A percentile compares a stretch with the other conserved stretches of the same genome.
Evolutionary conservation across 176 grass and related monocot species (phyloP).

Genomic region (Hordeum vulgare): MorexV3_pseudomolecules_assembly NC_058519.1:520587357-520587856

Average conservation of each 20-base stretch:
- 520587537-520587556: neutral
- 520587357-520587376: neutral
- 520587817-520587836: neutral
- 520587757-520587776: neutral
- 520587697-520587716: too few relatives aligned
- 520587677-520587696: neutral
- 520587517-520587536: neutral
- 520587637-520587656: neutral
- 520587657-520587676: constrained; percentile 3
- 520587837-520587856: neutral
- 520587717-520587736: neutral
- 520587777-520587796: neutral
- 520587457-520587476: too few relatives aligned
- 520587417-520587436: too few relatives aligned
- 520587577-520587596: neutral
- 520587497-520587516: too few relatives aligned
- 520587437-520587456: too few relatives aligned
- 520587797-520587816: neutral
- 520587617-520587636: neutral
- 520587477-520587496: too few relatives aligned
- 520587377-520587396: neutral
- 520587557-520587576: neutral
- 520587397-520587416: neutral
- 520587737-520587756: neutral
- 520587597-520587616: neutral